These are phyloP conservation scores for Centella asiatica DNA, from an alignment of 129 eudicot species.

Conservation along the genomic window DNA sequence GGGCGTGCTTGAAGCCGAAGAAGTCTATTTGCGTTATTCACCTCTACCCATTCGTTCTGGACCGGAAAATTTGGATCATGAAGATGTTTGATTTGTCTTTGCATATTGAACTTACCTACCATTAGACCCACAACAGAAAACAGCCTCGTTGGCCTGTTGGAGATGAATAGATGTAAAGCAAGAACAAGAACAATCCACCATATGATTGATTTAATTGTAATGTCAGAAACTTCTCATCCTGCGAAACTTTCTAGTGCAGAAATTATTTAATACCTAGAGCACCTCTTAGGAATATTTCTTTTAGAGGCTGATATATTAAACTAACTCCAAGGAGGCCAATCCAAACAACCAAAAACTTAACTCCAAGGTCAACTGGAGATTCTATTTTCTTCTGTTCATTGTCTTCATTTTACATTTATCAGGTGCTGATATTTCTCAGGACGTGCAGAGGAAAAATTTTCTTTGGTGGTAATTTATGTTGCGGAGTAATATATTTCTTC, in stretches of 20 bases:
- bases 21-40: constrained; percentile 26
- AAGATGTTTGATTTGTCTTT: constrained; percentile 8
- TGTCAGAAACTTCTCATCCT: not conserved
- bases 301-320: not conserved
- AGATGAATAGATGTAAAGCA: not conserved
- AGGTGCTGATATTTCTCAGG: no score
- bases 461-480: no score
- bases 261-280: not conserved
- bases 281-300: not conserved
- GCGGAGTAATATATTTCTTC: not conserved
- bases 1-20: constrained; percentile 21
- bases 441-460: no score
- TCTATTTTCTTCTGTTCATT: not conserved
- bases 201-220: not conserved
- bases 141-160: constrained; percentile 3
- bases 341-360: no score
- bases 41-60: constrained; percentile 12
- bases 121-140: no score
- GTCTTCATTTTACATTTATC: not conserved
- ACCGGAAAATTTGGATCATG: not conserved
- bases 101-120: not conserved
- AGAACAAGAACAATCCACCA: no score
- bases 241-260: not conserved
- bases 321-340: not conserved
- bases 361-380: no score